Conservation (phyloP, 2,329 filamentous ascomycete genomes). For the Spiromastix sp. region DNA sequence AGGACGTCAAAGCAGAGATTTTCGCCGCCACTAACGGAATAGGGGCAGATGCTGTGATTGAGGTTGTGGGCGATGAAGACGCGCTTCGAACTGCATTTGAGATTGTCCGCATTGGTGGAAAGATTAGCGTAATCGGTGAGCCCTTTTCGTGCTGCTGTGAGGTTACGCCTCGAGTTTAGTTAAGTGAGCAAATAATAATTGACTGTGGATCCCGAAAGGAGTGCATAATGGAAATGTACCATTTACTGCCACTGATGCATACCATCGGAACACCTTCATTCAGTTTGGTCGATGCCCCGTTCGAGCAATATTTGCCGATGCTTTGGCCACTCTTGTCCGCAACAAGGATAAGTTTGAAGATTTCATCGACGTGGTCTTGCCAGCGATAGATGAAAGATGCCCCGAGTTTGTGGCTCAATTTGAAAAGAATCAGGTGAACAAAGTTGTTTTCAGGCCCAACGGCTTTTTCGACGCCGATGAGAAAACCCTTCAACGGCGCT, state of each 20-base stretch:
- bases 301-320: conserved; percentile 56
- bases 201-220: conserved; percentile 18
- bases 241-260: conserved; percentile 54
- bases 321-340: conserved; percentile 55
- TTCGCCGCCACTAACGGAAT: conserved; percentile 67
- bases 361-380: too few species aligned
- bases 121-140: conserved; percentile 66
- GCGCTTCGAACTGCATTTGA: conserved; percentile 63
- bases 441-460: too few species aligned
- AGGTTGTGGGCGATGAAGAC: conserved; percentile 61
- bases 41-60: conserved; percentile 76
- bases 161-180: conserved; percentile 7
- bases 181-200: not conserved
- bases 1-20: conserved; percentile 61
- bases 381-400: too few species aligned
- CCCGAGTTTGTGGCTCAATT: too few species aligned
- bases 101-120: conserved; percentile 61
- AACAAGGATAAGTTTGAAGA: too few species aligned
- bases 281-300: conserved; percentile 73
- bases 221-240: too few species aligned
- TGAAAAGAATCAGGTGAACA: too few species aligned
- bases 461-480: too few species aligned
- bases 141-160: conserved; percentile 62
- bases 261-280: conserved; percentile 58
- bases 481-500: too few species aligned